Percentiles rank a stretch among this genome's conserved stretches.
Evolutionary conservation across 805 yeast species (phyloP).

Genomic region (Millerozyma miso): DNA sequence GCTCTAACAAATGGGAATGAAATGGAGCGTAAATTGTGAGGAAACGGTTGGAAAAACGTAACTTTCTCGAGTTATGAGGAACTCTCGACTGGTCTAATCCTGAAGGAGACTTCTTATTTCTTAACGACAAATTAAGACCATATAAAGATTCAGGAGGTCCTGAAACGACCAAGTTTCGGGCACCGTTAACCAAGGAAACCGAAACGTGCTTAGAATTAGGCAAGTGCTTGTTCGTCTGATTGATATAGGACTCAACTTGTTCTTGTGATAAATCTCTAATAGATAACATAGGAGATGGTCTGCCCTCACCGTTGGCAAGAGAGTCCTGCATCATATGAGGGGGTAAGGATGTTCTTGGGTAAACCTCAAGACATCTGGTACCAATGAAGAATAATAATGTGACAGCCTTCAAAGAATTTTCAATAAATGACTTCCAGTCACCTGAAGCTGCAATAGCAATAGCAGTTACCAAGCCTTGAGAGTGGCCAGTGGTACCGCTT

Average conservation of each 20-base stretch:
- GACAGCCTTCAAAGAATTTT: conserved; percentile 70
- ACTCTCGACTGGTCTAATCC: conserved; percentile 95
- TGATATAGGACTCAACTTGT: conserved; percentile 76
- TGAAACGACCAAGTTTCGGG: conserved; percentile 88
- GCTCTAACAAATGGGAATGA: conserved; percentile 82
- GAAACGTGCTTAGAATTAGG: conserved; percentile 88
- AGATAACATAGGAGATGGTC: conserved; percentile 96
- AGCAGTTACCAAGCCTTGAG: conserved; percentile 91
- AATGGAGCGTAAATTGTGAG: conserved; percentile 95
- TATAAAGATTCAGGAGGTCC: conserved; percentile 98
- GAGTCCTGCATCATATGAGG: conserved; percentile 92
- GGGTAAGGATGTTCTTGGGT: conserved; percentile 91
- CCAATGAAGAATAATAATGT: conserved; percentile 90
- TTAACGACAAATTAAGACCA: conserved; percentile 86
- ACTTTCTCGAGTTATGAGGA: conserved; percentile 90
- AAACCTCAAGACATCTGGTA: conserved; percentile 81
- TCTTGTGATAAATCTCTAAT: conserved; percentile 79
- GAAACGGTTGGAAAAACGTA: conserved; percentile 89
- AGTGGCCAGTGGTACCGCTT: conserved; percentile 81
- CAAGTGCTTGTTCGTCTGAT: conserved; percentile 86
- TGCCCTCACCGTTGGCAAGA: conserved; percentile 90
- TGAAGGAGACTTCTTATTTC: conserved; percentile 91
- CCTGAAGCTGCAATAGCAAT: conserved; percentile 78
- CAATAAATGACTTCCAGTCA: conserved; percentile 80
- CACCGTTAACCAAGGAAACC: conserved; percentile 91